These are phyloP conservation scores for Candida easanensis DNA, from an alignment of 805 yeast species.

Conservation along the genomic window DNA sequence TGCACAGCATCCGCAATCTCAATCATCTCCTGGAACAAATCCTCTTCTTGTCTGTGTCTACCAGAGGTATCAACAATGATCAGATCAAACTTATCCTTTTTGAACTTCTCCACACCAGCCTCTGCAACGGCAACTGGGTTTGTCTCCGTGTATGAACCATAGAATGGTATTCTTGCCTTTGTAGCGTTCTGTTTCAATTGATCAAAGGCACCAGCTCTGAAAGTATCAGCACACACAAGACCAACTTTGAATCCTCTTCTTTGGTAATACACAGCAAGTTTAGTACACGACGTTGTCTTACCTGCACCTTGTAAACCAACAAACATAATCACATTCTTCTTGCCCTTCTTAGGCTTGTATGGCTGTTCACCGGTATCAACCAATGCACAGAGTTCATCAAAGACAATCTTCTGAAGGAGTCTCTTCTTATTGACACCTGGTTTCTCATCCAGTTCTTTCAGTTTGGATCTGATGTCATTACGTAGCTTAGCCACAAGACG, in stretches of 20 bases:
- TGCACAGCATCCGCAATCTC: conserved; percentile 84
- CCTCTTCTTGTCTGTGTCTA: conserved; percentile 93
- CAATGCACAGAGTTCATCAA: conserved; percentile 83
- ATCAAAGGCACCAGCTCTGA: conserved; percentile 99
- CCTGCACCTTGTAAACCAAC: conserved; percentile 99
- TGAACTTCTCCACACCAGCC: conserved; percentile 90
- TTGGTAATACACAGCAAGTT: conserved; percentile 90
- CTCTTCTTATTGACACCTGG: conserved; percentile 62
- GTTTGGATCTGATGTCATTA: conserved; percentile 59
- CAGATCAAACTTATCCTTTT: conserved; percentile 85
- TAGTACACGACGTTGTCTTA: conserved; percentile 96
- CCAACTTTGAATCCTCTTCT: conserved; percentile 94
- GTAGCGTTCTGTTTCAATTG: conserved; percentile 97
- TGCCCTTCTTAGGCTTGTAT: conserved; percentile 84
- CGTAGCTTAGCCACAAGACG: conserved; percentile 75
- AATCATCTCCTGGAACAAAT: conserved; percentile 89
- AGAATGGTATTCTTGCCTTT: conserved; percentile 89
- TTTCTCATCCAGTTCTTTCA: conserved; percentile 50
- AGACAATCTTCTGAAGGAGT: conserved; percentile 84
- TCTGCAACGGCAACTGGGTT: conserved; percentile 91
- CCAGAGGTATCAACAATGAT: conserved; percentile 98
- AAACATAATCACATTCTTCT: conserved; percentile 84
- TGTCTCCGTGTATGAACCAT: conserved; percentile 92
- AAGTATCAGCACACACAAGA: conserved; percentile 97
- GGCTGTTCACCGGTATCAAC: conserved; percentile 67